These are phyloP conservation scores for Ogataea salicorniae DNA, from an alignment of 805 yeast species.

Conservation along the genomic window DNA sequence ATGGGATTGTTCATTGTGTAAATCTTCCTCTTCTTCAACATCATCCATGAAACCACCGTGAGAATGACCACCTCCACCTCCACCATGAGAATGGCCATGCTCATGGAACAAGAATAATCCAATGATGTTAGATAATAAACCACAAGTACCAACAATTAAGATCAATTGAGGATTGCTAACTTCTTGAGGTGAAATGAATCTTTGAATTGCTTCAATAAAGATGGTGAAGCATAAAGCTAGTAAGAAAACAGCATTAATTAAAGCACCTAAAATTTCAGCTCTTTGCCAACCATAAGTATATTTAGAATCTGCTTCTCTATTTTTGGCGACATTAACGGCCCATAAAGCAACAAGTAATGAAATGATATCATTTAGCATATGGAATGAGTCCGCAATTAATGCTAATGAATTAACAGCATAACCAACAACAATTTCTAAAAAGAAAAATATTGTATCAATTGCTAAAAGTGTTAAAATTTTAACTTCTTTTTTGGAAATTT, in stretches of 20 bases:
- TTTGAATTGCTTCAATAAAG: slow-evolving; percentile 85
- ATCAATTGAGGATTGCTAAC: slow-evolving; percentile 81
- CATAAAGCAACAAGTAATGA: slow-evolving; percentile 87
- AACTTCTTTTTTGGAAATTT: slow-evolving; percentile 46
- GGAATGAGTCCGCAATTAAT: slow-evolving; percentile 93
- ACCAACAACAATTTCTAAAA: slow-evolving; percentile 79
- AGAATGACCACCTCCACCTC: slow-evolving; percentile 28
- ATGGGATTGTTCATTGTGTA: slow-evolving; percentile 12
- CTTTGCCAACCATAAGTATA: slow-evolving; percentile 98
- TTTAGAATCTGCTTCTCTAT: slow-evolving; percentile 73
- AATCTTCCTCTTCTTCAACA: slow-evolving; percentile 16
- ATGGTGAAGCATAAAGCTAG: slow-evolving; percentile 91
- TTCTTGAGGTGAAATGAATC: slow-evolving; percentile 75
- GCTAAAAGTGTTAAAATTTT: slow-evolving; percentile 67
- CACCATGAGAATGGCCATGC: slow-evolving; percentile 57
- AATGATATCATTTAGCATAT: slow-evolving; percentile 92
- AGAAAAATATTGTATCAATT: slow-evolving; percentile 77
- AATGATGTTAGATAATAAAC: slow-evolving; percentile 72
- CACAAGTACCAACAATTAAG: slow-evolving; percentile 75
- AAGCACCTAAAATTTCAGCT: slow-evolving; percentile 94
- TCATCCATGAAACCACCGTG: slow-evolving; percentile 18
- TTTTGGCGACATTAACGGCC: slow-evolving; percentile 91
- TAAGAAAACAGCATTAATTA: slow-evolving; percentile 87
- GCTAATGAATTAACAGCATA: slow-evolving; percentile 93
- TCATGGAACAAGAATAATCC: slow-evolving; percentile 90